Evolutionary conservation across 768 basidiomycete species (phyloP), one percentile per base, ranked within the genome.

Genomic region (Panaeolus papilionaceus): DNA sequence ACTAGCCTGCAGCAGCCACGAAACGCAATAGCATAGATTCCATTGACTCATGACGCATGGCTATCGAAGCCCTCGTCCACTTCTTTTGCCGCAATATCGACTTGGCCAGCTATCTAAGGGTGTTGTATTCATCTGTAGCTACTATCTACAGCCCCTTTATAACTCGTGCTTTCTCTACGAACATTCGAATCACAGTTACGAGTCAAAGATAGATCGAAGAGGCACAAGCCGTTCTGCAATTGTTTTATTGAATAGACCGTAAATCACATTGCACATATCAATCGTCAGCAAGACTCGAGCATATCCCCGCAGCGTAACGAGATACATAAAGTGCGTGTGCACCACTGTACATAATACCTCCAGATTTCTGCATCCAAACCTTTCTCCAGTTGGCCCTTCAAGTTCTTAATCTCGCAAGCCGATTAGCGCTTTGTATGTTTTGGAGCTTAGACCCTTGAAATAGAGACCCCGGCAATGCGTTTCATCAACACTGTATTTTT

Each of bases 401-500:
- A 44, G 42, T 49, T 11, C 23, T 28, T 28, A 28, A 51, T 33
- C 54, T 33, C 28, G 54, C 37, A 58, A 4, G 54, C 37, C 14
- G 3, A 20, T 51, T 9, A 26, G 6, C 6, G 18, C 8, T 26
- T 51, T 23, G 47, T 51, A 8, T 33, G 20, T 3, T 10, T 37
- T 33, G 1, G 28, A 16, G 14, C 54, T 58, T 14, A 28, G 8
- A 37, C 1, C 33, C 20, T 33, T 7, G 14, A 4, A 33, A 33
- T 33, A 58, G 54, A 58, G 54, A 58, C 54, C 28, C 6, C 6
- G 28, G 14, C 54, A 33, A 58, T 58, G 54, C 54, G 28, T 33
- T 58, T 58, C 12, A 58, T 58, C 54, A 58, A 28, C 54, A 37
- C 54, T 12, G 54, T 33, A 33, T 33, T 58, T 58, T 58, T 58